Base-by-base conservation (phyloP, 2,329 filamentous ascomycete genomes). In the Penicillium olsonii region DNA sequence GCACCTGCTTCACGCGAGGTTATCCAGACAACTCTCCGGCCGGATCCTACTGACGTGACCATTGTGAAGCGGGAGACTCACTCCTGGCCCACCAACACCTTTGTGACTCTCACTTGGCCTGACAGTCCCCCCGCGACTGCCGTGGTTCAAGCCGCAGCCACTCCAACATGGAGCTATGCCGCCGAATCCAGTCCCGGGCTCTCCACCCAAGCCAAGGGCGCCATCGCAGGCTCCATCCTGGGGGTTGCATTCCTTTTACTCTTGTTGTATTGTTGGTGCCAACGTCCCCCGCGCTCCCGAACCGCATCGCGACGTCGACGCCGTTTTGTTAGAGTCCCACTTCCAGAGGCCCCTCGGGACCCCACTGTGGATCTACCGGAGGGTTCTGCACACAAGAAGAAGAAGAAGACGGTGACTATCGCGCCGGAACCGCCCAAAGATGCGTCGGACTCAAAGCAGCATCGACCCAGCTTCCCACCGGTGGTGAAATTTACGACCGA, bases 1-100 rank as follows among this genome's bases (percentile, higher is more conserved):
- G 45, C 45, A 33, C 45, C 45, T 43, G 45, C 45, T 24, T 17
- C 37, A 22, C 39, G 39, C 18, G 31, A 37, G 39, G 24, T 44
- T 9, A 43, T 33, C 18, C 39, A 18, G 17, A 48, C 24, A 3
- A 14, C 42, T 4, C 29, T 29, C 18, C 17, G 29, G 15, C n/a
- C 14, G 3, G 20, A 29, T 22, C 19, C 24, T 4, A 42, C 45
- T 19, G 14, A 29, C 6, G 39, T 37, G 39, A 3, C n/a, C 7
- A 33, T 37, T 22, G 18, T 35, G n/a, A 20, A 20, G 12, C 22
- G 26, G 17, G 45, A 17, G 20, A 20, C 34, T 27, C 34, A 35
- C 11, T 11, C 26, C 7, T 48, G 45, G 45, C 24, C 40, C 27
- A 37, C 45, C 3, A 26, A 22, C 22, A 29, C 22, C 24, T 26